These are phyloP conservation scores for Wickerhamomyces mucosus DNA, from an alignment of 805 yeast species.

Conservation along the genomic window DNA sequence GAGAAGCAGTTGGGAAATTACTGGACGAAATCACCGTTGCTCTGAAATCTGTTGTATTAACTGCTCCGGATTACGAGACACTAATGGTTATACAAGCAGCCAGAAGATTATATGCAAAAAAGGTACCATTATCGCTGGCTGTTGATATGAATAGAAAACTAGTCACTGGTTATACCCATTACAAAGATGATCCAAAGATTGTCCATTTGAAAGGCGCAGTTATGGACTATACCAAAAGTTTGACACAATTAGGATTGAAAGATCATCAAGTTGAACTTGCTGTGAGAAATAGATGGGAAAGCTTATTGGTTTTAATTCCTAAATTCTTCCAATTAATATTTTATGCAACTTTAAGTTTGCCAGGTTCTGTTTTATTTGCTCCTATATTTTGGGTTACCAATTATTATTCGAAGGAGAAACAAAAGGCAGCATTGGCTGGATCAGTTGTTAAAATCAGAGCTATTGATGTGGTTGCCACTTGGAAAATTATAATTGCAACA, in stretches of 20 bases:
- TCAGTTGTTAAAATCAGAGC: constrained; percentile 90
- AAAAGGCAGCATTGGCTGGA: constrained; percentile 67
- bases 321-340: constrained; percentile 45
- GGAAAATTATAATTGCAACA: constrained; percentile 85
- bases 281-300: constrained; percentile 36
- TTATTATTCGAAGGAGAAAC: constrained; percentile 60
- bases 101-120: constrained; percentile 66
- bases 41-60: constrained; percentile 81
- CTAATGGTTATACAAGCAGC: constrained; percentile 93
- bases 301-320: constrained; percentile 37
- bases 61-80: constrained; percentile 88
- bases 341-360: constrained; percentile 57
- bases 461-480: constrained; percentile 90
- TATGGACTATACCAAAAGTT: constrained; percentile 52
- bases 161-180: constrained; percentile 72
- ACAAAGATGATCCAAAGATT: constrained; percentile 63
- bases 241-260: constrained; percentile 53
- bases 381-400: constrained; percentile 79
- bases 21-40: constrained; percentile 68
- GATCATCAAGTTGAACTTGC: constrained; percentile 64
- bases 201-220: constrained; percentile 54
- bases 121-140: constrained; percentile 65
- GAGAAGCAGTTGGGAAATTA: constrained; percentile 65
- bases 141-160: constrained; percentile 86
- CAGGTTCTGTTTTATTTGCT: constrained; percentile 75